phyloP scores from a whole-genome alignment of 495 filamentous ascomycete species.

The Xylaria acuta region DNA sequence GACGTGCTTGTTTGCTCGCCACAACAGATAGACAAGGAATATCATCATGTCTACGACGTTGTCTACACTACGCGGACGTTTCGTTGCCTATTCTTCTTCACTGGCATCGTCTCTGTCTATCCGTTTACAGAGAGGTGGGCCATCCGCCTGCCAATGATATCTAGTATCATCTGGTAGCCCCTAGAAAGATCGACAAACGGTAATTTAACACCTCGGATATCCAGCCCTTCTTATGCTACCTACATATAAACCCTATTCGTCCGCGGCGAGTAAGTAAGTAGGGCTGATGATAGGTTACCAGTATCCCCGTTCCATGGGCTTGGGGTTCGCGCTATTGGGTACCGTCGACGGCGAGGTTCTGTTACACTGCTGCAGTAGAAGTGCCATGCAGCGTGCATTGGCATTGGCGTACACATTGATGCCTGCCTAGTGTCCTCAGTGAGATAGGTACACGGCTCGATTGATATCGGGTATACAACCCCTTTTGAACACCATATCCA shows the following conservation, averaged over 20 bases:
- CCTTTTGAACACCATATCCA: neutral
- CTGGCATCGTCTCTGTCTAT: neutral
- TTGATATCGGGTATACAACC: neutral
- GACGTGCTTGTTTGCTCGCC: neutral
- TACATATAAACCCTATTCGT: neutral
- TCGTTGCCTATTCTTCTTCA: neutral
- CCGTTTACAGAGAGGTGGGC: neutral
- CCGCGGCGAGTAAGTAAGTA: neutral
- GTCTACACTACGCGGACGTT: neutral
- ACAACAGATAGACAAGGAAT: neutral
- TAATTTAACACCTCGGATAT: neutral
- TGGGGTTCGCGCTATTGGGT: neutral
- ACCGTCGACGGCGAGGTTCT: neutral
- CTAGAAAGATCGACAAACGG: neutral
- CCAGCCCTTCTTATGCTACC: neutral
- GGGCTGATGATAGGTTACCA: slow-evolving; percentile 12
- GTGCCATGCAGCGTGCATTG: neutral
- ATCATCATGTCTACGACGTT: slow-evolving; percentile 4
- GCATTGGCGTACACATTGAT: neutral
- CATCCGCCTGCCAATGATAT: slow-evolving; percentile 22
- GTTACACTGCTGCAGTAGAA: neutral
- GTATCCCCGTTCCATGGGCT: neutral
- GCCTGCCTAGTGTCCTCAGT: neutral
- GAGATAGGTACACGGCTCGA: neutral
- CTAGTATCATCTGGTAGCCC: neutral